Base-by-base conservation (phyloP, 805 yeast genomes). In the Debaryomyces hansenii region DNA sequence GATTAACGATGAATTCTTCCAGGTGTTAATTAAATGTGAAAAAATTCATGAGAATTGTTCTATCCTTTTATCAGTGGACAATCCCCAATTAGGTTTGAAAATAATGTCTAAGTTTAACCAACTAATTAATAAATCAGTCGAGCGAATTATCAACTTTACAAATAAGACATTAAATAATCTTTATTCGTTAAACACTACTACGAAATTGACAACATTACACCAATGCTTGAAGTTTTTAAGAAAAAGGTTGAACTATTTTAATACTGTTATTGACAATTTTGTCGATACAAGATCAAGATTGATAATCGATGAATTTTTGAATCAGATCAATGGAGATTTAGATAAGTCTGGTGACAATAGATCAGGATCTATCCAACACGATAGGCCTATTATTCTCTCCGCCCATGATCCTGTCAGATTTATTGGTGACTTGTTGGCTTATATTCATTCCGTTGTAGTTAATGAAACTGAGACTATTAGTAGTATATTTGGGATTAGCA, bases 341-440 rank as follows among this genome's bases (percentile, higher is more conserved):
- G 46, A 49, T 32, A 4, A 47, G 14, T 18, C 44, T 32, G 35
- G 32, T 34, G 29, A 40, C 10, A 41, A 28, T 8, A 40, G 45
- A 10, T 21, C 39, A 12, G 42, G 47, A 7, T 40, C 43, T 36
- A 40, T 38, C n/a, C 40, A 40, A 15, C 18, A 32, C 16, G 42
- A 56, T 10, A 58, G 77, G 45, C 87, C 90, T 0, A 72, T 89
- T 18, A 76, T 81, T 27, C 66, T 85, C 37, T 79, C 85, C 7
- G 84, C 87, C 0, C 86, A 86, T 61, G 96, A 92, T 60, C 87
- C 97, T 1, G 72, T 83, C 20, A 74, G 96, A 45, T 91, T 84
- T 52, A 72, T 89, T 14, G 96, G 97, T 20, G 97, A 90, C 60
- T 75, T 94, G 28, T 69, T 94, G 33, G 98, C 98, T 0, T 87